A percentile compares a stretch with the other conserved stretches of the same genome.
These are phyloP conservation scores for Pseudogymnoascus sp. DNA, from an alignment of 2,329 filamentous ascomycete species.

Conservation along the genomic window DNA sequence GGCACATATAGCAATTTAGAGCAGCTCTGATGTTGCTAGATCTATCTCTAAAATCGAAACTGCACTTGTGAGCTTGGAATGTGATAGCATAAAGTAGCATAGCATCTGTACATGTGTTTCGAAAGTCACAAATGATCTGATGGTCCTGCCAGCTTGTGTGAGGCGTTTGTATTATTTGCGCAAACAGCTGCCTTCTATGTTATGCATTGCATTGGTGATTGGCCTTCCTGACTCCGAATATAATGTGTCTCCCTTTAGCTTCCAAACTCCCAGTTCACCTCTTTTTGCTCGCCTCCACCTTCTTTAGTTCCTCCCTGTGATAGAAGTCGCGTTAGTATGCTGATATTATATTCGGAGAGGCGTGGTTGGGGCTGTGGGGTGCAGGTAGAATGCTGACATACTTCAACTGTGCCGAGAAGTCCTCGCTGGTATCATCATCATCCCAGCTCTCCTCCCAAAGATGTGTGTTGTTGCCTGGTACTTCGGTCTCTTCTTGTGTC, in stretches of 20 bases:
- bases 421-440: constrained; percentile 92
- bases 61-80: background rate
- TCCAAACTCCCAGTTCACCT: constrained; percentile 35
- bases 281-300: constrained; percentile 71
- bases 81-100: background rate
- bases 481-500: constrained; percentile 84
- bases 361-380: background rate
- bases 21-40: constrained; percentile 8
- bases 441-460: constrained; percentile 99
- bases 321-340: background rate
- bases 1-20: constrained; percentile 3
- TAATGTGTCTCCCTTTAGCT: constrained; percentile 14
- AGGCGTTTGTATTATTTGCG: constrained; percentile 8
- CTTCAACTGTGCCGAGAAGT: constrained; percentile 93
- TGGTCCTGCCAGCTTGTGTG: background rate
- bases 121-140: background rate
- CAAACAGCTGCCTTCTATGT: constrained; percentile 7
- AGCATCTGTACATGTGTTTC: background rate
- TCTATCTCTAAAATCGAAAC: background rate
- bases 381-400: constrained; percentile 37
- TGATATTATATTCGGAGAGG: background rate
- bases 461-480: constrained; percentile 67
- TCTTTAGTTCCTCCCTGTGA: constrained; percentile 80
- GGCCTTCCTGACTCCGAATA: constrained; percentile 8
- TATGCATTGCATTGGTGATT: constrained; percentile 6